Percentiles rank a stretch among this genome's conserved stretches.
phyloP scores from a whole-genome alignment of 2,329 filamentous ascomycete genomes.

The Arthrobotrys sinensis region DNA sequence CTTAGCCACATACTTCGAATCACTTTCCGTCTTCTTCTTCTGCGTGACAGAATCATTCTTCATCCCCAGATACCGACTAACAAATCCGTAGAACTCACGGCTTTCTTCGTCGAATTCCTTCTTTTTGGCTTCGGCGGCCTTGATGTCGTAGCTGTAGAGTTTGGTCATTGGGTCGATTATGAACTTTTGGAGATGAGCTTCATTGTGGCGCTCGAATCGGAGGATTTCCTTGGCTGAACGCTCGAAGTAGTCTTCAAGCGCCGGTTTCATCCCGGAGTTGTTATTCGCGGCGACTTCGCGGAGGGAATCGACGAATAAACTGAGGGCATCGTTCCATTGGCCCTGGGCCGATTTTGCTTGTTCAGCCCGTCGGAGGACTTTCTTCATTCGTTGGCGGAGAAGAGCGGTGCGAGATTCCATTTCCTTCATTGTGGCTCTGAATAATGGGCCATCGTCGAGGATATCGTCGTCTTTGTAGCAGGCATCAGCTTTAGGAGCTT shows the following conservation, averaged over 20 bases:
- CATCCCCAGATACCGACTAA: constrained; percentile 95
- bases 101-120: constrained; percentile 99
- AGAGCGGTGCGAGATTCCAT: constrained; percentile 96
- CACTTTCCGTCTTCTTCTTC: constrained; percentile 95
- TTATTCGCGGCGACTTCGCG: constrained; percentile 86
- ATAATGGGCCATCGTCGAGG: constrained; percentile 92
- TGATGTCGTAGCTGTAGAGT: constrained; percentile 95
- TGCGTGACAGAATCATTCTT: constrained; percentile 95
- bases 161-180: constrained; percentile 95
- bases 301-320: constrained; percentile 85
- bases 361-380: constrained; percentile 94
- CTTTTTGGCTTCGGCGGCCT: constrained; percentile 95
- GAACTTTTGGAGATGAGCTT: constrained; percentile 85
- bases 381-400: constrained; percentile 95
- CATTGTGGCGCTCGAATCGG: constrained; percentile 86
- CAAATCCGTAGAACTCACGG: constrained; percentile 97
- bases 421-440: constrained; percentile 95
- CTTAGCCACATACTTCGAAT: constrained; percentile 96
- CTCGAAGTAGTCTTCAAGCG: constrained; percentile 97
- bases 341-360: constrained; percentile 84
- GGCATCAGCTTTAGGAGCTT: constrained; percentile 80
- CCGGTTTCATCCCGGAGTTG: constrained; percentile 95
- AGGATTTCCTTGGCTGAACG: constrained; percentile 94
- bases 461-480: constrained; percentile 86
- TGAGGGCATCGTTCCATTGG: constrained; percentile 87